phyloP scores from a whole-genome alignment of 2,329 filamentous ascomycete genomes.

The Diaporthe capsici region DNA sequence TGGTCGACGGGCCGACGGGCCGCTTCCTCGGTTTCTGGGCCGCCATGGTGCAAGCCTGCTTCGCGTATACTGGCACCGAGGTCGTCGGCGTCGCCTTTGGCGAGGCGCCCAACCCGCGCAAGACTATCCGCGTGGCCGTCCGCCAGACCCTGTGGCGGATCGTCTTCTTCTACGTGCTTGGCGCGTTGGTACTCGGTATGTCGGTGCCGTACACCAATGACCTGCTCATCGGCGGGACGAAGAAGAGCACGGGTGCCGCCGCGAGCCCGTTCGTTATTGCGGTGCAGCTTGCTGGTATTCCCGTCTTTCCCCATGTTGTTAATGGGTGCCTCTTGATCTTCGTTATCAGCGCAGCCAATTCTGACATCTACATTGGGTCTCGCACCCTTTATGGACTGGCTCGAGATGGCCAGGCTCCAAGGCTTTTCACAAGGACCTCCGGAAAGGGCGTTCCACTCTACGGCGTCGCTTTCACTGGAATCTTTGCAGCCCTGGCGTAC shows the following conservation, averaged over 20 bases:
- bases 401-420: conserved; percentile 57
- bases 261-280: conserved; percentile 29
- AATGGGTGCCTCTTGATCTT: conserved; percentile 72
- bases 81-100: conserved; percentile 63
- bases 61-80: conserved; percentile 65
- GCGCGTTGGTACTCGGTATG: conserved; percentile 76
- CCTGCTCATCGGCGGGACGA: conserved; percentile 67
- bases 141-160: conserved; percentile 79
- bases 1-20: conserved; percentile 50
- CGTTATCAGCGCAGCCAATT: conserved; percentile 72
- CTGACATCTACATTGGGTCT: conserved; percentile 65
- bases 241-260: conserved; percentile 54
- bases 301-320: conserved; percentile 67
- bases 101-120: conserved; percentile 60
- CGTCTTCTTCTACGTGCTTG: conserved; percentile 76
- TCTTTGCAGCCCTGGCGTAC: conserved; percentile 56
- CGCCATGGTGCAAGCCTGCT: conserved; percentile 61
- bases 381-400: conserved; percentile 57
- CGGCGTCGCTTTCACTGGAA: conserved; percentile 53
- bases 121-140: conserved; percentile 65
- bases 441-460: conserved; percentile 55
- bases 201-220: conserved; percentile 69
- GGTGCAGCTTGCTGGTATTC: conserved; percentile 63
- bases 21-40: conserved; percentile 66
- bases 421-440: conserved; percentile 51